Evolutionary conservation across 2,329 filamentous ascomycete genomes (phyloP).

Genomic region (Chaetomium globosum): DNA sequence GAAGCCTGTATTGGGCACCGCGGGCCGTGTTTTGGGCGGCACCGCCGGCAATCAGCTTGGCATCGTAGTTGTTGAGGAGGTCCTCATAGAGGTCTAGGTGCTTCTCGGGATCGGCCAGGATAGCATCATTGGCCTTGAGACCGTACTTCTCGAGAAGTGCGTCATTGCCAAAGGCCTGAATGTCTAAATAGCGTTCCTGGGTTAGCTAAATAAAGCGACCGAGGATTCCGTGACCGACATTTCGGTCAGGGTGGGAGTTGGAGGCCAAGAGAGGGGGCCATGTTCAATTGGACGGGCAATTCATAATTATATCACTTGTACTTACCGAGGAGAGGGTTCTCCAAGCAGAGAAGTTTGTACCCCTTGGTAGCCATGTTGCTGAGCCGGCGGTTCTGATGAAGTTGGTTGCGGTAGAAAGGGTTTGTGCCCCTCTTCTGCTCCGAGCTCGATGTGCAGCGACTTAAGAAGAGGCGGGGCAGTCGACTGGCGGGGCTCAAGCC

Average conservation of each 20-base stretch:
- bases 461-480: slow-evolving; percentile 27
- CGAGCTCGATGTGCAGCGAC: slow-evolving; percentile 12
- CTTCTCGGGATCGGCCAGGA: slow-evolving; percentile 91
- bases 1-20: slow-evolving; percentile 94
- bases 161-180: slow-evolving; percentile 83
- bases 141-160: slow-evolving; percentile 88
- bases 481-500: slow-evolving; percentile 31
- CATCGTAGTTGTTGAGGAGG: slow-evolving; percentile 85
- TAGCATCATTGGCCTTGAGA: slow-evolving; percentile 95
- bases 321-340: slow-evolving; percentile 94
- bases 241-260: not conserved
- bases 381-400: slow-evolving; percentile 28
- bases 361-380: slow-evolving; percentile 73
- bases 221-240: slow-evolving; percentile 17
- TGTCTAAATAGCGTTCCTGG: slow-evolving; percentile 60
- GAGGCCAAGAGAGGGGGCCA: not conserved
- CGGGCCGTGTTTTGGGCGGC: slow-evolving; percentile 97
- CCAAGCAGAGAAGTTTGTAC: slow-evolving; percentile 87
- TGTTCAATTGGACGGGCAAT: slow-evolving; percentile 9
- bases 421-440: slow-evolving; percentile 27
- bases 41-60: slow-evolving; percentile 92
- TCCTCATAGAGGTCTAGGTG: slow-evolving; percentile 92
- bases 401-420: slow-evolving; percentile 27
- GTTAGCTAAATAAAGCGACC: slow-evolving; percentile 14
- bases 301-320: not conserved